Evolutionary conservation across 225 moss, liverwort and hornwort genomes (phyloP), one percentile per base, ranked within the genome.

Genomic region (Marchantia polymorpha): DNA sequence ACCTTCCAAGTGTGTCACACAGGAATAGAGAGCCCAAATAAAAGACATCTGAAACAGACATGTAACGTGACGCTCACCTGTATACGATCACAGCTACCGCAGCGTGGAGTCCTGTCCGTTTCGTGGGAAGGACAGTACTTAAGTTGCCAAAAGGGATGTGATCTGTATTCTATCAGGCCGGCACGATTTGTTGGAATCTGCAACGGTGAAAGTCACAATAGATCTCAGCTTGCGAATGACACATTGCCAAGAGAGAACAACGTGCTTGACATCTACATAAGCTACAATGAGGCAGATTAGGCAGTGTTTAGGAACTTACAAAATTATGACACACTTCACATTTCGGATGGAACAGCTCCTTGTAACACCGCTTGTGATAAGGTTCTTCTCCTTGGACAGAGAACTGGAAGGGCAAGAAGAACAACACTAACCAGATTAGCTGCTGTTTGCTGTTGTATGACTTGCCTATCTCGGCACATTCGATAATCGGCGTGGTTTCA

Each of bases 111-210:
- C 79, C 88, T 86, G 74, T 97, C 97, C 67, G 69, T 78, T 80
- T 97, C 94, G 83, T 97, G 97, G n/a, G 86, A 60, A 50, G 97
- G 97, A 76, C 97, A 97, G 84, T 97, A 94, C 76, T 85, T 92
- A 75, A 94, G 97, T 46, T 91, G 87, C 97, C 97, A 97, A 77
- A 93, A 97, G 74, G 97, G 94, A 77, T 97, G 97, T n/a, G 97
- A 92, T 31, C 94, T 92, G 79, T 91, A 97, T 78, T 97, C 97
- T 75, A 97, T 94, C 76, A 94, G 86, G 72, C 93, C 92, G 77
- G 82, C 83, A 60, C 85, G 84, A 78, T 94, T 97, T 65, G 90
- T 82, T 56, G 94, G 93, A 79, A 97, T 97, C 97, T 97, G 89
- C 85, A 80, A 56, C 10, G 6, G 7, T 76, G 11, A 10, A 29